A percentile compares a stretch with the other conserved stretches of the same genome.
Conservation (phyloP, 2,329 filamentous ascomycete species). For the Diplodia scrobiculata region DNA sequence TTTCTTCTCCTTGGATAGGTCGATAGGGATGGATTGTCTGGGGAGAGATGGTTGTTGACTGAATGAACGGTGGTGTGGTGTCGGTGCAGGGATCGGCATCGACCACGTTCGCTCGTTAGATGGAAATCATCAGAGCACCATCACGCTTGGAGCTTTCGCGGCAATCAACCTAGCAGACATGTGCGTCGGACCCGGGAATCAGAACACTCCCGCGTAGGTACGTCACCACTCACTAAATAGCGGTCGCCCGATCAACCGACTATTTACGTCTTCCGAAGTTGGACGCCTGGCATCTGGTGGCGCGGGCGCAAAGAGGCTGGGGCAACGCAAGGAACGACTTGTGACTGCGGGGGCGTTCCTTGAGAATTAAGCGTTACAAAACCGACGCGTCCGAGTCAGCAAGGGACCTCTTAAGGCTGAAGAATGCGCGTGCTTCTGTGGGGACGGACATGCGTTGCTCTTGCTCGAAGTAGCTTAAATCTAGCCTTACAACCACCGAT, state of each 20-base stretch:
- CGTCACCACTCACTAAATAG: neutral
- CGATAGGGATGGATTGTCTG: neutral
- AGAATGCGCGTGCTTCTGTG: conserved; percentile 4
- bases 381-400: neutral
- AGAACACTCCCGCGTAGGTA: too few species aligned
- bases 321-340: neutral
- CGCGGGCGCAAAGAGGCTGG: neutral
- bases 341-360: too few species aligned
- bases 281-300: neutral
- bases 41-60: neutral
- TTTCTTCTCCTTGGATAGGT: too few species aligned
- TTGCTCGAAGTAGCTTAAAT: conserved; percentile 5
- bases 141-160: neutral
- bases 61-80: neutral
- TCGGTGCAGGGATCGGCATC: neutral
- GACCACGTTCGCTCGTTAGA: too few species aligned
- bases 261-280: neutral
- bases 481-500: neutral
- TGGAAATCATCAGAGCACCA: neutral
- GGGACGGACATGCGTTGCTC: conserved; percentile 2
- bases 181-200: neutral
- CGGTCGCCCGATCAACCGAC: neutral
- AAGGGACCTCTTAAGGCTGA: conserved; percentile 20
- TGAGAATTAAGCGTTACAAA: neutral
- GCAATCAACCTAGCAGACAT: neutral